These are phyloP conservation scores for Eruca vesicaria DNA, from an alignment of 441 rosid species.

Conservation along the genomic window DNA sequence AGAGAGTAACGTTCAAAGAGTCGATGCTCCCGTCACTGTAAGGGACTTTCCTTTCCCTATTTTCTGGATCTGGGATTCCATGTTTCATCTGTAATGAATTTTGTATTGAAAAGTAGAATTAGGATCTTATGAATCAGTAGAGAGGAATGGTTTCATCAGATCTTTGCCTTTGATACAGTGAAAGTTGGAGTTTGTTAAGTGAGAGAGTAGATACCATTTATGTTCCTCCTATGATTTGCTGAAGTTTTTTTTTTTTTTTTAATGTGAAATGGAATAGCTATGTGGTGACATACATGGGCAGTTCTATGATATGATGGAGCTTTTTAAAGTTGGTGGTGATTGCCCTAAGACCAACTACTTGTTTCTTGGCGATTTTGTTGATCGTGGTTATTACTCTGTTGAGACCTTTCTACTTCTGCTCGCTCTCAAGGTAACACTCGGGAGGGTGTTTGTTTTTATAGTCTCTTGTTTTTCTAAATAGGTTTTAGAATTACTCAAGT, in stretches of 20 bases:
- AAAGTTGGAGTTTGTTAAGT: not conserved
- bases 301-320: slow-evolving; percentile 95
- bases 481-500: not conserved
- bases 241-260: not conserved
- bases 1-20: slow-evolving; percentile 96
- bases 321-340: slow-evolving; percentile 90
- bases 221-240: not conserved
- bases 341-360: slow-evolving; percentile 93
- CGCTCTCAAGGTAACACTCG: slow-evolving; percentile 83
- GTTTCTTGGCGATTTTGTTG: slow-evolving; percentile 97
- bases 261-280: slow-evolving; percentile 42
- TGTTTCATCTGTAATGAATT: not conserved
- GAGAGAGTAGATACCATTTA: not conserved
- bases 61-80: slow-evolving; percentile 12
- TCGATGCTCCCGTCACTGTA: slow-evolving; percentile 95
- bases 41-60: not conserved
- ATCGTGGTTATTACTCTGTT: slow-evolving; percentile 89
- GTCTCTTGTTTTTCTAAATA: not conserved
- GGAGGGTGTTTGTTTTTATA: not conserved
- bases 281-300: slow-evolving; percentile 98
- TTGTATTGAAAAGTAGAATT: not conserved
- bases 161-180: slow-evolving; percentile 10
- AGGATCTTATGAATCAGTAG: not conserved
- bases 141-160: not conserved
- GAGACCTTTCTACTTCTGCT: slow-evolving; percentile 90